Base-by-base conservation (phyloP, 2,329 filamentous ascomycete genomes). In the Grosmannia huntii region DNA sequence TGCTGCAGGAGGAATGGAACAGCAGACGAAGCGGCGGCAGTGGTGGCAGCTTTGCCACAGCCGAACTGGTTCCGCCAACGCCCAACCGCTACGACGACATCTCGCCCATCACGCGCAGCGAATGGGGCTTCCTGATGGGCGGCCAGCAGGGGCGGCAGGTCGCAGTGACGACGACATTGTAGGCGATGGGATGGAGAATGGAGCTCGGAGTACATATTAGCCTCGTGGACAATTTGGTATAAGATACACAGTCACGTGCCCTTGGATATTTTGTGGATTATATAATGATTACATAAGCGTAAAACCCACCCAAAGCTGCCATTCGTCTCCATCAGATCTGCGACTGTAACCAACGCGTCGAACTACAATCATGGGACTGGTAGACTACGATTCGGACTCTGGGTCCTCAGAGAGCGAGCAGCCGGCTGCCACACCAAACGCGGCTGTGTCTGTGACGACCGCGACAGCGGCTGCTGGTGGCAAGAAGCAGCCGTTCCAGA, bases 341-440 rank as follows among this genome's bases (percentile, higher is more conserved):
- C 19, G n/a, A 46, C 44, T 21, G 44, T n/a, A n/a, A 46, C 21
- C 46, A 44, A 5, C 19, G 25, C 48, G 25, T 10, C 27, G 7
- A 21, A 52, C 27, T 10, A 23, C 33, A 36, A 54, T n/a, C 36
- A 94, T 94, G 87, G 85, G 81, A 16, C 77, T 95, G 27, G 89
- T 94, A 63, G 83, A 86, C 63, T 95, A 95, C 19, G 88, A 95
- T 66, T 91, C 89, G 4, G 89, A 91, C 68, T 94, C 85, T 7
- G 86, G 85, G 55, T 76, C 76, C 68, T 94, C 85, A 7, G 86
- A 86, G 56, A 76, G 76, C 25, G 61, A 60, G 41, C 21, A 44
- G 10, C 5, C 55, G 9, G 33, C 49, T 6, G 19, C 57, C 0
- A 4, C 58, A 7, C 7, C 58, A 2, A 54, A 55, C 44, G 19